A percentile compares a stretch with the other conserved stretches of the same genome.
phyloP scores from a whole-genome alignment of 768 basidiomycete species.

The Suillus placidus region DNA sequence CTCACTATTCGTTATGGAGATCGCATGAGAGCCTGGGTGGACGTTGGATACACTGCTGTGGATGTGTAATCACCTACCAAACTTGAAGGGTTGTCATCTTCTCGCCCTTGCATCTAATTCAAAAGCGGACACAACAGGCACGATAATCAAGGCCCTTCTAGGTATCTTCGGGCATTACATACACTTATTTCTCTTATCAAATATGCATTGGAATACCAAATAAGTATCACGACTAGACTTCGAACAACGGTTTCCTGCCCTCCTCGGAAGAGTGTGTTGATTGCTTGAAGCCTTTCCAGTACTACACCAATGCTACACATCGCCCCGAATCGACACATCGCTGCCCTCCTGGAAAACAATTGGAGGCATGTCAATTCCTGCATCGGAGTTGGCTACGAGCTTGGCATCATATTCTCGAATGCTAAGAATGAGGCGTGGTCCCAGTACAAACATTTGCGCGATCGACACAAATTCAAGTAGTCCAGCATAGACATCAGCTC shows the following conservation, averaged over 20 bases:
- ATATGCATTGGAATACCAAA: neutral
- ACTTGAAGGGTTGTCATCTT: neutral
- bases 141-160: neutral
- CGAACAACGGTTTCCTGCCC: neutral
- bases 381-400: neutral
- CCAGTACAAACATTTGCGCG: constrained; percentile 1
- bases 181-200: neutral
- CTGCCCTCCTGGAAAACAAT: neutral
- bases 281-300: neutral
- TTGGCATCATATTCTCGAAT: neutral
- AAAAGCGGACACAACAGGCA: neutral
- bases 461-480: neutral
- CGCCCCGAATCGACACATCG: neutral
- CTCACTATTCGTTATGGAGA: constrained; percentile 52
- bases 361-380: neutral
- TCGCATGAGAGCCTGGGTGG: constrained; percentile 51
- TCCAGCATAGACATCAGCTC: neutral
- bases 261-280: neutral
- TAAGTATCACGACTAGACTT: neutral
- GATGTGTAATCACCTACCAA: neutral
- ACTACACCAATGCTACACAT: neutral
- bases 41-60: constrained; percentile 40
- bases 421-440: constrained; percentile 3
- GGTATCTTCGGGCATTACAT: neutral
- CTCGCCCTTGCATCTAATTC: neutral